Conservation (phyloP, 2,329 filamentous ascomycete genomes). For the Colletotrichum sp. region DNA sequence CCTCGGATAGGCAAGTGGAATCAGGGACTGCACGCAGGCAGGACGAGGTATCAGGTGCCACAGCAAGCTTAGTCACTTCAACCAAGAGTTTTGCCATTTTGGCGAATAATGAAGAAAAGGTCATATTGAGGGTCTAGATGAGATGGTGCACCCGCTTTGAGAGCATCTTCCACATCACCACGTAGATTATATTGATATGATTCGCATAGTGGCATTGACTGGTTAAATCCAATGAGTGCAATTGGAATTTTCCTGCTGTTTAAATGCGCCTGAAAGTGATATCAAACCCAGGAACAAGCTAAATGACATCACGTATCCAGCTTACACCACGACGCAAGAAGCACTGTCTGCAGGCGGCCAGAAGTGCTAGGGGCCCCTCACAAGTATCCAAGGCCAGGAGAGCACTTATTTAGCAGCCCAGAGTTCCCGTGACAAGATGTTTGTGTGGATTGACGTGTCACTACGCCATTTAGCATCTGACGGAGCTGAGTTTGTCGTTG, state of each 20-base stretch:
- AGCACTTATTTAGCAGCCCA: background rate
- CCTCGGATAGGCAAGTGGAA: background rate
- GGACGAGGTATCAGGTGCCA: background rate
- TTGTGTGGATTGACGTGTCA: background rate
- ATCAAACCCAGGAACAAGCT: background rate
- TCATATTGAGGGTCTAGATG: background rate
- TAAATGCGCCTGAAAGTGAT: background rate
- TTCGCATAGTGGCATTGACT: background rate
- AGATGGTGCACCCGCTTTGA: background rate
- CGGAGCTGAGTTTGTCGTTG: background rate
- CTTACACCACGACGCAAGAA: background rate
- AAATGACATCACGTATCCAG: background rate
- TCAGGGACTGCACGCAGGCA: background rate
- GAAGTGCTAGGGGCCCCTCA: fast-evolving
- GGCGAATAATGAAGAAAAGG: background rate
- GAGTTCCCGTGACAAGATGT: background rate
- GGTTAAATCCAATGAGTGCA: background rate
- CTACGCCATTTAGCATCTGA: background rate
- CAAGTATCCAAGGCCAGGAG: background rate
- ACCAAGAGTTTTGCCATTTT: background rate
- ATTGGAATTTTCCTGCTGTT: background rate
- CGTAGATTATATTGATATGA: background rate
- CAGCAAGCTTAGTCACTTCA: background rate
- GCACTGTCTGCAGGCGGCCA: background rate
- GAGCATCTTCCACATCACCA: background rate